Evolutionary conservation across 805 yeast species (phyloP), one percentile per base, ranked within the genome.

Genomic region (Tetrapisispora iriomotensis): DNA sequence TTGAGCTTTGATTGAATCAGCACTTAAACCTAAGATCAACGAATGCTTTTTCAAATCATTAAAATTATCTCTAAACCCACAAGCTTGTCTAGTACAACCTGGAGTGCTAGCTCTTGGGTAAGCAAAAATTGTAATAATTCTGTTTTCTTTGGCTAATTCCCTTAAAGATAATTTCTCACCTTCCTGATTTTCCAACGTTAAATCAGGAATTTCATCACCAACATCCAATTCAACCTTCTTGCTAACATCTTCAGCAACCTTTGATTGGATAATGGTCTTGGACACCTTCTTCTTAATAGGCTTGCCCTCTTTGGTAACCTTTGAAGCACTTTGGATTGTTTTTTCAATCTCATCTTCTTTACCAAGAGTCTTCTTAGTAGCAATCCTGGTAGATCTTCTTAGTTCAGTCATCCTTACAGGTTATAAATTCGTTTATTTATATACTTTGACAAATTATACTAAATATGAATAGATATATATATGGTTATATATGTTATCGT

Each of bases 21-120:
- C 79, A 53, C 94, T 81, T 36, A 90, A 59, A 0, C 98, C 98
- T 50, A 72, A 77, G 1, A 90, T 79, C 19, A 71, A 72, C 28
- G 72, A 64, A 34, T 66, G 59, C 29, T 54, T 38, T 34, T 58
- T 54, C 34, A 59, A 46, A 8, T 52, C 60, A 2, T 70, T 66
- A 57, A 64, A 79, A 49, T 75, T 75, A 47, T 75, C 79, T 50
- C 92, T 77, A 58, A 82, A 92, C 0, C 96, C 96, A 57, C 82
- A 74, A 2, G 88, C 96, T 64, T 90, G 98, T 50, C 86, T 74
- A 1, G 98, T 90, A 62, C 98, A 92, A 3, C 98, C 98, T 1
- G 96, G 95, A 0, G 97, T 90, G 20, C 82, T 77, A 0, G 97
- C 97, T 54, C 72, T 80, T 39, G 97, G 97, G 56, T 88, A 90